These are phyloP conservation scores for Phytopythium mirpurense DNA, from an alignment of 352 stramenopile genomes.

Conservation along the genomic window DNA sequence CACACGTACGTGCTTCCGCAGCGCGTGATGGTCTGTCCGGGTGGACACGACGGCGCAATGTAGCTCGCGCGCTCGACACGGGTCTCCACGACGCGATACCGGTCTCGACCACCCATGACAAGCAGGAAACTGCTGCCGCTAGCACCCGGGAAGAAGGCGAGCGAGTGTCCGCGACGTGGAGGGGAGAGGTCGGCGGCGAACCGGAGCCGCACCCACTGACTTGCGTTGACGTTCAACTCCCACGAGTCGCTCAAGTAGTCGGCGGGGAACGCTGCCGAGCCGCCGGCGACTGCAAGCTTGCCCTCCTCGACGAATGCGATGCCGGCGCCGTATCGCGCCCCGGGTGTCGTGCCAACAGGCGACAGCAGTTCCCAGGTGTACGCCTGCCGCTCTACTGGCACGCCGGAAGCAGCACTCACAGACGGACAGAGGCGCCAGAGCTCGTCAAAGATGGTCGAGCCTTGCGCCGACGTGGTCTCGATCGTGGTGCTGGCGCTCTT, in stretches of 20 bases:
- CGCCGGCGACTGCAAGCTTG: constrained; percentile 48
- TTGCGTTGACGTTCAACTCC: constrained; percentile 66
- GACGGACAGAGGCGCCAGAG: constrained; percentile 61
- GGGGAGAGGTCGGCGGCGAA: constrained; percentile 47
- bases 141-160: constrained; percentile 33
- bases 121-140: constrained; percentile 22
- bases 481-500: constrained; percentile 20
- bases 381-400: constrained; percentile 28
- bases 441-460: constrained; percentile 57
- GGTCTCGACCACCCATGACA: constrained; percentile 60
- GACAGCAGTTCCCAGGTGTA: constrained; percentile 55
- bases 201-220: constrained; percentile 53
- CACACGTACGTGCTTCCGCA: constrained; percentile 58
- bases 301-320: constrained; percentile 54
- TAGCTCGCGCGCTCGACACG: constrained; percentile 49
- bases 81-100: constrained; percentile 50
- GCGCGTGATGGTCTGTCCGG: constrained; percentile 47
- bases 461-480: constrained; percentile 9
- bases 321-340: constrained; percentile 49
- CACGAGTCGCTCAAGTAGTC: constrained; percentile 69
- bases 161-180: constrained; percentile 43
- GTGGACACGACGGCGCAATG: constrained; percentile 38
- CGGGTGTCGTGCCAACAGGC: constrained; percentile 41
- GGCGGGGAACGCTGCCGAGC: constrained; percentile 70
- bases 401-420: background rate